Percentiles rank a stretch among this genome's conserved stretches.
phyloP scores from a whole-genome alignment of 768 basidiomycete species.

The Suillus weaverae region DNA sequence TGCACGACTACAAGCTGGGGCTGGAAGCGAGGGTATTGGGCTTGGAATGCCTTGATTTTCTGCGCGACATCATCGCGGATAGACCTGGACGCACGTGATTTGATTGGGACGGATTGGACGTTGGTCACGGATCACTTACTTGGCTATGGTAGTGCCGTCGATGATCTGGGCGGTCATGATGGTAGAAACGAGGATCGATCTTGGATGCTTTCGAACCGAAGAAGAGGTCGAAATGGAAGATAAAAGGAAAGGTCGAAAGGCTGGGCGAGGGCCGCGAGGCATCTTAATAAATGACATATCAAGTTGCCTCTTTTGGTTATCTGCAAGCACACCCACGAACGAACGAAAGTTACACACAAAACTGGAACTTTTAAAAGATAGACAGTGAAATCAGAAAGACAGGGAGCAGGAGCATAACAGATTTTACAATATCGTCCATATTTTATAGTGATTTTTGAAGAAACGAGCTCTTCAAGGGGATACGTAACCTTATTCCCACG shows the following conservation, averaged over 20 bases:
- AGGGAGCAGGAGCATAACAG: not conserved
- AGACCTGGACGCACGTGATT: constrained; percentile 50
- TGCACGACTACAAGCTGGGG: constrained; percentile 92
- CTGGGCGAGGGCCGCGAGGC: not conserved
- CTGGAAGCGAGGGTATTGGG: constrained; percentile 81
- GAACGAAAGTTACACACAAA: constrained; percentile 7
- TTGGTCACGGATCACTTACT: constrained; percentile 46
- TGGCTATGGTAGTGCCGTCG: constrained; percentile 83
- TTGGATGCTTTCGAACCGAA: constrained; percentile 5
- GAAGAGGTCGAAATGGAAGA: constrained; percentile 8
- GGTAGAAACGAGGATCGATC: constrained; percentile 14
- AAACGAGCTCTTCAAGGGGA: constrained; percentile 6
- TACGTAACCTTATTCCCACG: constrained; percentile 21
- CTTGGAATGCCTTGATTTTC: constrained; percentile 62
- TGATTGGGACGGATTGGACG: constrained; percentile 9
- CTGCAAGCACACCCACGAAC: not conserved
- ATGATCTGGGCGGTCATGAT: constrained; percentile 59
- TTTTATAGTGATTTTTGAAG: not conserved
- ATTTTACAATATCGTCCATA: not conserved
- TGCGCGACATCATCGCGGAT: constrained; percentile 76
- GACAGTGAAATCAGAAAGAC: constrained; percentile 3
- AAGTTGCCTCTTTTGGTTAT: constrained; percentile 9
- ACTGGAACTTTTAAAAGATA: not conserved
- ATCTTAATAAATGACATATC: constrained; percentile 9
- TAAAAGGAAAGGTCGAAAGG: constrained; percentile 1